Conservation (phyloP, 148 eudicot species). For the Camellia lanceoleosa region DNA sequence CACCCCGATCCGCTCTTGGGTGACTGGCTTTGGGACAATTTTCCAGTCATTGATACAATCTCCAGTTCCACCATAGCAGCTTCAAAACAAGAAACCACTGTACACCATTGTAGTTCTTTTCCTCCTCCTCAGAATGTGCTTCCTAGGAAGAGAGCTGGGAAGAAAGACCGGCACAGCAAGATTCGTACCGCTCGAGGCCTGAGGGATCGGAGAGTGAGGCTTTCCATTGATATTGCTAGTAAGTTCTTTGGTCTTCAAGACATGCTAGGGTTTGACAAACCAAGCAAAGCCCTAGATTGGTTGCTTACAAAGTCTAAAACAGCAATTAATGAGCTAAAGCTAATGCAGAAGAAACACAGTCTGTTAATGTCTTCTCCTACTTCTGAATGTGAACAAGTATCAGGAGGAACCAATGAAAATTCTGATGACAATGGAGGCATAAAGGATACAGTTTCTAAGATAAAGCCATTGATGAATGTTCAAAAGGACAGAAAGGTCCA, state of each 20-base stretch:
- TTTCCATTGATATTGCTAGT: conserved; percentile 39
- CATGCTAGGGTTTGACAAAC: conserved; percentile 45
- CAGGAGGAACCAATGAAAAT: no score
- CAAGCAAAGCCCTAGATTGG: conserved; percentile 50
- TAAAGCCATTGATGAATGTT: background rate
- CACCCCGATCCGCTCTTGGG: conserved; percentile 7
- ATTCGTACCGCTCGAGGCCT: conserved; percentile 41
- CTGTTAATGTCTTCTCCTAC: background rate
- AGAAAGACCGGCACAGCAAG: conserved; percentile 46
- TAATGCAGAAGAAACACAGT: background rate
- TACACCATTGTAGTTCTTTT: background rate
- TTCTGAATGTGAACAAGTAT: no score
- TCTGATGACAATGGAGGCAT: background rate
- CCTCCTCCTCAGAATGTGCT: no score
- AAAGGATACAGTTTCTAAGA: background rate
- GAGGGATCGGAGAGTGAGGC: conserved; percentile 46
- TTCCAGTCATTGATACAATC: background rate
- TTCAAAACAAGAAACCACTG: background rate
- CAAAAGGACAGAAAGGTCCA: conserved; percentile 2
- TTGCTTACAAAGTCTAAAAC: conserved; percentile 33
- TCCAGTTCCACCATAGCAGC: background rate
- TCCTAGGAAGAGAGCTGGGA: conserved; percentile 24
- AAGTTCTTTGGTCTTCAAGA: conserved; percentile 51
- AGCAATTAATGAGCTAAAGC: conserved; percentile 18
- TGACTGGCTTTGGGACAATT: background rate